These are phyloP conservation scores for Notholithocarpus densiflorus DNA, from an alignment of 306 rosid species.

Conservation along the genomic window DNA sequence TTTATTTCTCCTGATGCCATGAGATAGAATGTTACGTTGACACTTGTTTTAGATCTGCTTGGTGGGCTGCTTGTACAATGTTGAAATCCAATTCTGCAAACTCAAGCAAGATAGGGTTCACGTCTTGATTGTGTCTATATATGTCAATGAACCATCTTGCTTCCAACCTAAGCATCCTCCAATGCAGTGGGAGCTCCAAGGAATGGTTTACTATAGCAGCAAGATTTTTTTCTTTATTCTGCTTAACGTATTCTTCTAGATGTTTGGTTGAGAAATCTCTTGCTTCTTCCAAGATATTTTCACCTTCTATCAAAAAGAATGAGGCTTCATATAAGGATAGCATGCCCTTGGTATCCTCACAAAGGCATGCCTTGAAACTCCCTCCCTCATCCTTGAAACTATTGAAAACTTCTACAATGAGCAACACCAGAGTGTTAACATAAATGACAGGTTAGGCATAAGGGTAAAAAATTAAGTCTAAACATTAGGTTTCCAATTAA, in stretches of 20 bases:
- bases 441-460: too few relatives aligned
- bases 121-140: background rate
- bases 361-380: background rate
- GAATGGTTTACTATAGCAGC: slow-evolving; percentile 15
- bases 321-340: slow-evolving; percentile 38
- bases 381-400: slow-evolving; percentile 14
- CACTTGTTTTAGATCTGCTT: slow-evolving; percentile 4
- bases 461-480: too few relatives aligned
- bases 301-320: slow-evolving; percentile 18
- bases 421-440: background rate
- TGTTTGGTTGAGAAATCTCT: slow-evolving; percentile 11
- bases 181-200: slow-evolving; percentile 35
- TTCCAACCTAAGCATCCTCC: slow-evolving; percentile 34
- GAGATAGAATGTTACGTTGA: background rate
- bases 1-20: too few relatives aligned
- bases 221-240: background rate
- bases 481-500: too few relatives aligned
- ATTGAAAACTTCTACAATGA: slow-evolving; percentile 17
- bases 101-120: background rate
- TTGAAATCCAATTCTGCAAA: slow-evolving; percentile 16
- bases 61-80: slow-evolving; percentile 6
- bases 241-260: slow-evolving; percentile 1
- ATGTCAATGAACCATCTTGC: slow-evolving; percentile 25
- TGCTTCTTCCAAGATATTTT: slow-evolving; percentile 24
- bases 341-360: slow-evolving; percentile 6